A percentile compares a stretch with the other conserved stretches of the same genome.
Evolutionary conservation across 495 filamentous ascomycete species (phyloP).

Genomic region (Beverwykella pulmonaria): DNA sequence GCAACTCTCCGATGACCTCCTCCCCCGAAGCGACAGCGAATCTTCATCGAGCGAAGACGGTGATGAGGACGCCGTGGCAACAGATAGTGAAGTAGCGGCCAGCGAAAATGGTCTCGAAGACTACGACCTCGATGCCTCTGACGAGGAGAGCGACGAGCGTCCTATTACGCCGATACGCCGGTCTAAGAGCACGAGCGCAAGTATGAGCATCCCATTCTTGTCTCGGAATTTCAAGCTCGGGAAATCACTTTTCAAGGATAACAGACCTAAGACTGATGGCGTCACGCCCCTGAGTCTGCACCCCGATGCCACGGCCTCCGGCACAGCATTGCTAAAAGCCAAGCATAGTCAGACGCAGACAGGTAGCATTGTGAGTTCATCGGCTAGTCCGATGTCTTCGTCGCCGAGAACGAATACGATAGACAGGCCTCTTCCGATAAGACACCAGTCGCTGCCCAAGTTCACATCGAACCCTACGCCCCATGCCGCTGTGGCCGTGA

Average conservation of each 20-base stretch:
- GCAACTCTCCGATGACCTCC: conserved; percentile 64
- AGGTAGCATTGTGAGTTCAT: not conserved
- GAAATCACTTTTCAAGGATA: conserved; percentile 13
- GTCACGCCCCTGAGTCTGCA: conserved; percentile 31
- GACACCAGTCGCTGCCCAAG: conserved; percentile 51
- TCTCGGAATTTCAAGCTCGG: conserved; percentile 18
- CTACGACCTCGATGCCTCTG: conserved; percentile 40
- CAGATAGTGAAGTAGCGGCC: conserved; percentile 10
- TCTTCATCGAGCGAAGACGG: conserved; percentile 53
- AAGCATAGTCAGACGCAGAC: not conserved
- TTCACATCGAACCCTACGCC: conserved; percentile 79
- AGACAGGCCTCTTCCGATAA: conserved; percentile 56
- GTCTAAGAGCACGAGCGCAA: conserved; percentile 28
- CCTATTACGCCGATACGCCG: conserved; percentile 28
- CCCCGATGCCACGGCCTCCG: conserved; percentile 25
- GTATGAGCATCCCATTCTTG: conserved; percentile 27
- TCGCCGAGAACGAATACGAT: conserved; percentile 1
- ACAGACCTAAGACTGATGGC: not conserved
- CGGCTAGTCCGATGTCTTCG: not conserved
- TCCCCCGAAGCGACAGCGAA: conserved; percentile 53
- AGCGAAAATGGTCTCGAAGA: conserved; percentile 57
- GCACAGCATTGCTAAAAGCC: conserved; percentile 28
- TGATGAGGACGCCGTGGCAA: conserved; percentile 43
- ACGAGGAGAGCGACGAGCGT: conserved; percentile 24
- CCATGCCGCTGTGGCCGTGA: conserved; percentile 68